Percentiles rank a stretch among this genome's conserved stretches.
Conservation (phyloP, 106 monocot genomes). For the Dendrobium catenatum region DNA sequence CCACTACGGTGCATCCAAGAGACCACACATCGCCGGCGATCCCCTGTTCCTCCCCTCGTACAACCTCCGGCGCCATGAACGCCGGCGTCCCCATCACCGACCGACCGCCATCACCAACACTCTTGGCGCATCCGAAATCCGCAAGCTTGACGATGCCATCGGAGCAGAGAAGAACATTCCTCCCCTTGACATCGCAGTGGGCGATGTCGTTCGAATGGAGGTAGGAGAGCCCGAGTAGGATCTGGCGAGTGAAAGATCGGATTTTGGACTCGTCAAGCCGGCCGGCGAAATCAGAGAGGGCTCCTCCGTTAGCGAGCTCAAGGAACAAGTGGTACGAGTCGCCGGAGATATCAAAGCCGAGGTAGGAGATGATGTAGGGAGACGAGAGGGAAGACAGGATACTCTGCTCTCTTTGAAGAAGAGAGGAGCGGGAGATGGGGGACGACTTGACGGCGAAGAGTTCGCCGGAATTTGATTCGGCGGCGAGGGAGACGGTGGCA, state of each 20-base stretch:
- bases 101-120: neutral
- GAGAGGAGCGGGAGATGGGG: conserved; percentile 1
- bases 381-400: conserved; percentile 34
- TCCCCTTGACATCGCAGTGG: conserved; percentile 58
- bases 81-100: conserved; percentile 37
- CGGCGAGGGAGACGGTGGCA: conserved; percentile 54
- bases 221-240: conserved; percentile 30
- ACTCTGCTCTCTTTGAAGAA: conserved; percentile 38
- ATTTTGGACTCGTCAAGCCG: conserved; percentile 19
- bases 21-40: conserved; percentile 64
- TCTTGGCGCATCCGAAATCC: conserved; percentile 23
- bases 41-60: conserved; percentile 49
- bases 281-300: conserved; percentile 20
- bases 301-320: conserved; percentile 46
- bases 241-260: conserved; percentile 22
- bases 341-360: conserved; percentile 22
- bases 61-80: conserved; percentile 81
- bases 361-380: conserved; percentile 41
- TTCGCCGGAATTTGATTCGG: conserved; percentile 13
- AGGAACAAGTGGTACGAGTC: conserved; percentile 35
- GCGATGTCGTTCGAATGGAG: conserved; percentile 36
- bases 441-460: conserved; percentile 75
- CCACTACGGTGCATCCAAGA: conserved; percentile 54
- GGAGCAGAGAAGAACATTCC: conserved; percentile 32
- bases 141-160: conserved; percentile 15